Conservation (phyloP, 306 rosid species). For the Castanopsis chinensis region DNA sequence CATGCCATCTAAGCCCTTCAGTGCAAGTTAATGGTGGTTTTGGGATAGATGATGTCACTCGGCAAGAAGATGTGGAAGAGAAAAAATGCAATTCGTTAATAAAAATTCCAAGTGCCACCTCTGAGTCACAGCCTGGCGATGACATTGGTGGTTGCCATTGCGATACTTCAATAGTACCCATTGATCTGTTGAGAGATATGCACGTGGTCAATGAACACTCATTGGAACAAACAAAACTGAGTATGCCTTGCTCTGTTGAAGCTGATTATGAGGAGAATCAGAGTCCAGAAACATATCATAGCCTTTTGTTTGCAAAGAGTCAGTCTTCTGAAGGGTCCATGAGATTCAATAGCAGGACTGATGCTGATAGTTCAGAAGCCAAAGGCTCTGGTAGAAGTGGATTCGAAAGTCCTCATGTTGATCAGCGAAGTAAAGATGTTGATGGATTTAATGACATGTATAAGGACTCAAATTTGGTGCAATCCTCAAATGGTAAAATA, state of each 20-base stretch:
- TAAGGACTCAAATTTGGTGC: background rate
- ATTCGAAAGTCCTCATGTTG: background rate
- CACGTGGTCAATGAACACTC: background rate
- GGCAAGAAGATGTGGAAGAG: slow-evolving; percentile 2
- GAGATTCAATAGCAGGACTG: background rate
- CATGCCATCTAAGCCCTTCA: background rate
- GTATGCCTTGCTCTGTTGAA: background rate
- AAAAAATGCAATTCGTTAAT: background rate
- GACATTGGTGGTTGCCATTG: background rate
- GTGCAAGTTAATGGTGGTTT: slow-evolving; percentile 13
- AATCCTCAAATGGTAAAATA: slow-evolving; percentile 16
- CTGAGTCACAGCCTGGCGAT: slow-evolving; percentile 9
- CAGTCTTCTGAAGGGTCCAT: slow-evolving; percentile 9
- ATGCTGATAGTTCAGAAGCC: background rate
- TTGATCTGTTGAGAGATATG: background rate
- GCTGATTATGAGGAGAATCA: background rate
- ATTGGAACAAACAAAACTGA: background rate
- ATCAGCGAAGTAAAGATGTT: background rate
- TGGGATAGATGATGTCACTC: background rate
- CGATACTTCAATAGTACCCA: background rate
- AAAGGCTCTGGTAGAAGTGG: background rate
- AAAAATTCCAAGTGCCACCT: slow-evolving; percentile 2
- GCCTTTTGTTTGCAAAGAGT: background rate
- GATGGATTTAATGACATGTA: background rate
- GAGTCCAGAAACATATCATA: background rate